Evolutionary conservation across 2,329 filamentous ascomycete species (phyloP).

Genomic region (Aspergillus eucalypticola): DNA sequence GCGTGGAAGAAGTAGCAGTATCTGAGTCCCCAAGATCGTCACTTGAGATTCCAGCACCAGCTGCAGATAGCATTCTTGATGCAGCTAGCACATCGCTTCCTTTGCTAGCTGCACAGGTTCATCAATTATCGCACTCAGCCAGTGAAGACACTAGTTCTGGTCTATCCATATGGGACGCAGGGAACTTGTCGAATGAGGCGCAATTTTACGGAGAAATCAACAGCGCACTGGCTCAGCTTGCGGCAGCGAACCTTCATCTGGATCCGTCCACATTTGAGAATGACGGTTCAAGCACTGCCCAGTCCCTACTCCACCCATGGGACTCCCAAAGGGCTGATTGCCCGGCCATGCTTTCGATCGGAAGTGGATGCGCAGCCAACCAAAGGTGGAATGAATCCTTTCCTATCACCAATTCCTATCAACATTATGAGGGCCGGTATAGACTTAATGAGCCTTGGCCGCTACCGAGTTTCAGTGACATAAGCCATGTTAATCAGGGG

Average conservation of each 20-base stretch:
- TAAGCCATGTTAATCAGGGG: background rate
- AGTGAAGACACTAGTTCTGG: background rate
- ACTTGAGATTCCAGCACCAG: slow-evolving; percentile 4
- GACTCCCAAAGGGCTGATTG: slow-evolving; percentile 2
- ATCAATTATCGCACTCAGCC: slow-evolving; percentile 6
- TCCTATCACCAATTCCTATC: background rate
- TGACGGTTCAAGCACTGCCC: background rate
- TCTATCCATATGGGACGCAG: slow-evolving; percentile 5
- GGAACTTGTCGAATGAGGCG: background rate
- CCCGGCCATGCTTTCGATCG: background rate
- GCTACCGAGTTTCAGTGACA: background rate
- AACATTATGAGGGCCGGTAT: background rate
- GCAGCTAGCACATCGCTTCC: slow-evolving; percentile 4
- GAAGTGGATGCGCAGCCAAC: background rate
- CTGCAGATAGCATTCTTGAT: slow-evolving; percentile 4
- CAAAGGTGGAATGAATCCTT: background rate
- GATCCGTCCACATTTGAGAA: slow-evolving; percentile 6
- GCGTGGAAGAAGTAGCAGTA: background rate
- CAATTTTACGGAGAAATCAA: background rate
- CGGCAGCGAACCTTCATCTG: background rate
- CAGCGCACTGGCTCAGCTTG: slow-evolving; percentile 3
- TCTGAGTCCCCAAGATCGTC: slow-evolving; percentile 7
- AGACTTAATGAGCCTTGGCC: slow-evolving; percentile 3
- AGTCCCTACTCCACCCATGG: slow-evolving; percentile 3
- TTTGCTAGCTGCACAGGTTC: slow-evolving; percentile 11